phyloP scores from a whole-genome alignment of 495 filamentous ascomycete species.

The Ramalina intermedia region DNA sequence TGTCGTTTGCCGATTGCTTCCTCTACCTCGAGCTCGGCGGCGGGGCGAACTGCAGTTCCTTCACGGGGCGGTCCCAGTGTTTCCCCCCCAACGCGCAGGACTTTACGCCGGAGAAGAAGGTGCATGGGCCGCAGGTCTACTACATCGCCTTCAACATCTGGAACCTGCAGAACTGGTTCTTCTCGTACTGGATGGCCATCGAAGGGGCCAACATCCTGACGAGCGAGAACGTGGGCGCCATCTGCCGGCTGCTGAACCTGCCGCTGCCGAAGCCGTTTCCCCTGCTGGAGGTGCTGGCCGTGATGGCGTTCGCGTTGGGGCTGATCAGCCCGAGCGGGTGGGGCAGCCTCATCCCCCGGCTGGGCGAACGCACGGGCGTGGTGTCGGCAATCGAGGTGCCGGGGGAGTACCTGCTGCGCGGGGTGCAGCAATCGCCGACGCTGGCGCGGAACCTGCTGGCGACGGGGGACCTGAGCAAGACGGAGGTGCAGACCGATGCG shows the following conservation, averaged over 20 bases:
- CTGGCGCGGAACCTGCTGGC: not conserved
- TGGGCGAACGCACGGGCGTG: not conserved
- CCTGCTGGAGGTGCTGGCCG: not conserved
- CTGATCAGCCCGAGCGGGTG: slow-evolving; percentile 4
- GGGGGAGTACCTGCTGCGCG: slow-evolving; percentile 2
- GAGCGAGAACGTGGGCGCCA: not conserved
- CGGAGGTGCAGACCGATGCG: not conserved
- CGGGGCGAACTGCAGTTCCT: not conserved
- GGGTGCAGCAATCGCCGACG: not conserved
- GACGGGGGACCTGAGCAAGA: not conserved
- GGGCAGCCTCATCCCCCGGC: not conserved
- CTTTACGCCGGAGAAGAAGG: not conserved
- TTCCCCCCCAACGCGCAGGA: not conserved
- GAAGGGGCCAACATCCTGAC: not conserved
- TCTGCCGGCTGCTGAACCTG: not conserved
- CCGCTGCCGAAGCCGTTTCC: not conserved
- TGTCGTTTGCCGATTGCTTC: slow-evolving; percentile 5
- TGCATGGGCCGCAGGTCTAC: not conserved
- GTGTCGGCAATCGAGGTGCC: not conserved
- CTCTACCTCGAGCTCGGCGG: not conserved
- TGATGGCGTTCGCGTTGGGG: slow-evolving; percentile 1
- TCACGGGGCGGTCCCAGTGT: not conserved
- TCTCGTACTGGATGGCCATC: not conserved
- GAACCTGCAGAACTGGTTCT: slow-evolving; percentile 1
- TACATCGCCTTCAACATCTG: slow-evolving; percentile 5